phyloP scores from a whole-genome alignment of 1,284 basidiomycete genomes.

The Pseudozyma thailandica region DNA sequence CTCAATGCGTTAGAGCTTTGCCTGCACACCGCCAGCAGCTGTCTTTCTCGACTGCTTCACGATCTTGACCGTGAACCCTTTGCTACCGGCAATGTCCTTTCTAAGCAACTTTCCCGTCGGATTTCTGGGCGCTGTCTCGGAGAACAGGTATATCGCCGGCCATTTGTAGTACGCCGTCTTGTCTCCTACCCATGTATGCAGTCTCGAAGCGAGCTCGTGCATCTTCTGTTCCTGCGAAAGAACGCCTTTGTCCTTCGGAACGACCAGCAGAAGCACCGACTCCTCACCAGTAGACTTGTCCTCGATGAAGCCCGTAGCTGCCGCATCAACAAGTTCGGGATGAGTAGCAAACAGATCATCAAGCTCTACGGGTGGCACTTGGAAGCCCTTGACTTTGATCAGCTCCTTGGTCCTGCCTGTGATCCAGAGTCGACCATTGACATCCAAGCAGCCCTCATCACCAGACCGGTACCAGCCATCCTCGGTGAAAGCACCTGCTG shows the following conservation, averaged over 20 bases:
- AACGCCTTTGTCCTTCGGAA: slow-evolving; percentile 34
- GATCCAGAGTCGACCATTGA: slow-evolving; percentile 56
- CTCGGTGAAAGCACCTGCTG: slow-evolving; percentile 36
- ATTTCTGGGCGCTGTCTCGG: slow-evolving; percentile 27
- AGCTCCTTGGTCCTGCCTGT: slow-evolving; percentile 57
- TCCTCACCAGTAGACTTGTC: slow-evolving; percentile 38
- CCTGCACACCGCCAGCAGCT: slow-evolving; percentile 3
- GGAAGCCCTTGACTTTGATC: slow-evolving; percentile 59
- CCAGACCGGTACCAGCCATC: slow-evolving; percentile 56
- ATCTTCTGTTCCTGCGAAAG: slow-evolving; percentile 20
- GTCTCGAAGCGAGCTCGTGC: slow-evolving; percentile 23
- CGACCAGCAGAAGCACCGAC: slow-evolving; percentile 36
- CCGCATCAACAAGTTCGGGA: slow-evolving; percentile 43
- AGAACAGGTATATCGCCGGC: slow-evolving; percentile 44
- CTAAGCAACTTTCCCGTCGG: slow-evolving; percentile 46
- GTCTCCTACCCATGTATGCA: slow-evolving; percentile 42
- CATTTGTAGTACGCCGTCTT: slow-evolving; percentile 55
- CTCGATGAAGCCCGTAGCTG: slow-evolving; percentile 31
- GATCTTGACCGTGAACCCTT: slow-evolving; percentile 27
- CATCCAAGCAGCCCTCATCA: slow-evolving; percentile 56
- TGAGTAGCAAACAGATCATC: slow-evolving; percentile 50
- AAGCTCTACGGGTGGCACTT: slow-evolving; percentile 55
- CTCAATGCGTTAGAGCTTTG: slow-evolving; percentile 23
- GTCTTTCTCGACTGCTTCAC: slow-evolving; percentile 28
- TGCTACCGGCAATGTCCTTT: slow-evolving; percentile 35